Conservation (phyloP, 805 yeast genomes). For the Wickerhamiella azyma region DNA sequence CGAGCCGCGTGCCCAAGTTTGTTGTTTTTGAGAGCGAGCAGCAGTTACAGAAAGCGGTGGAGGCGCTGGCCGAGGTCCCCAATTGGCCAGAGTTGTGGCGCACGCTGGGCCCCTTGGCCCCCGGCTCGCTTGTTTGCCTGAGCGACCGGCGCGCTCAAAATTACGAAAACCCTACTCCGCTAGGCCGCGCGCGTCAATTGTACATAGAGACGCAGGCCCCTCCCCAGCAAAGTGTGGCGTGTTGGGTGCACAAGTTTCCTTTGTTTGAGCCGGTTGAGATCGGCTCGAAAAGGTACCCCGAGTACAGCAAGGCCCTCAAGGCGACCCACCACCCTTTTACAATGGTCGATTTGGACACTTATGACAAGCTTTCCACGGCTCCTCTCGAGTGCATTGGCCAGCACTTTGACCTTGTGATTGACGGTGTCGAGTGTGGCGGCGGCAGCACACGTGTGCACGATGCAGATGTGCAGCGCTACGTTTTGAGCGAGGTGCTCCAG, state of each 20-base stretch:
- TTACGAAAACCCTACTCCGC: slow-evolving; percentile 91
- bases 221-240: slow-evolving; percentile 20
- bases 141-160: slow-evolving; percentile 48
- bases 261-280: slow-evolving; percentile 54
- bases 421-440: slow-evolving; percentile 95
- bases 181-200: slow-evolving; percentile 73
- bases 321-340: slow-evolving; percentile 98
- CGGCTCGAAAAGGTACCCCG: slow-evolving; percentile 37
- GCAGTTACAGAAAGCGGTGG: slow-evolving; percentile 6
- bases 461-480: slow-evolving; percentile 55
- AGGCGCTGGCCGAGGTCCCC: slow-evolving; percentile 6
- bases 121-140: slow-evolving; percentile 67
- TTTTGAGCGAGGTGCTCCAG: slow-evolving; percentile 50
- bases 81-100: slow-evolving; percentile 10
- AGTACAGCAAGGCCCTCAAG: slow-evolving; percentile 34
- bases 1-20: slow-evolving; percentile 5
- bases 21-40: slow-evolving; percentile 6
- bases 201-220: slow-evolving; percentile 43
- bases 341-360: slow-evolving; percentile 67
- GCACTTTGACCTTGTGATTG: slow-evolving; percentile 85
- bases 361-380: slow-evolving; percentile 35
- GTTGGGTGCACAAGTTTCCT: slow-evolving; percentile 90
- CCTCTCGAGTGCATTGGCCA: slow-evolving; percentile 69
- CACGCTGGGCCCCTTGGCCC: slow-evolving; percentile 14
- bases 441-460: slow-evolving; percentile 95